Base-by-base conservation (phyloP, 73 alveolate species). In the Breviolum minutum region DNA sequence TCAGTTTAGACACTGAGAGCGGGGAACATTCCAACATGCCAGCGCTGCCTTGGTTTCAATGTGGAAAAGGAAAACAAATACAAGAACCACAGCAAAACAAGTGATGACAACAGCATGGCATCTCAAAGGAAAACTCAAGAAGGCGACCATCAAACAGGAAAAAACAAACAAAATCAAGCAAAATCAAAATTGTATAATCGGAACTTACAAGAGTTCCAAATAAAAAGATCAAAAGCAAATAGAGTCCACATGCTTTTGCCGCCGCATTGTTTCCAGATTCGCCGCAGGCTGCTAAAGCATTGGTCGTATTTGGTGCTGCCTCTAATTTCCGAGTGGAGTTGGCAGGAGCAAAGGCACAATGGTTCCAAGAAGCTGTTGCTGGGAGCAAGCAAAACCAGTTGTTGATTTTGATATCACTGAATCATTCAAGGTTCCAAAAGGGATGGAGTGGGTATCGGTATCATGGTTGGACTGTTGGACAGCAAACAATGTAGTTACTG, bases 21-120 rank as follows among this genome's bases (percentile, higher is more conserved):
- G 94, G 94, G 22, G 94, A 85, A 62, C 94, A 85, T 13, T 14
- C 73, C 94, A 85, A 85, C 8, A 62, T 29, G 30, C 94, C 94
- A 24, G 94, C 94, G 11, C 48, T 79, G 48, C 87, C 87, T 79
- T 12, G 29, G 54, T 40, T 40, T 40, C 54, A 40, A 40, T 40
- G 54, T 40, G 54, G 54, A 40, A 40, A 40, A 40, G 54, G 54
- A 40, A 40, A 40, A 40, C 54, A 40, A 40, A 40, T 40, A 40
- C 54, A 40, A 40, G 54, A 40, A 40, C 54, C 54, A 40, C 0
- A 40, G 54, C 54, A 40, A 40, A 40, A 40, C 54, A 40, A 40
- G 54, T 40, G 54, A 40, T 40, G 54, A 40, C 54, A 40, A 40
- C 3, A 40, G 54, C 54, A 3, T 40, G 54, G 54, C 54, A 40